Percentiles rank a stretch among this genome's conserved stretches.
Conservation (phyloP, 441 rosid species). For the Gossypium schwendimanii region DNA sequence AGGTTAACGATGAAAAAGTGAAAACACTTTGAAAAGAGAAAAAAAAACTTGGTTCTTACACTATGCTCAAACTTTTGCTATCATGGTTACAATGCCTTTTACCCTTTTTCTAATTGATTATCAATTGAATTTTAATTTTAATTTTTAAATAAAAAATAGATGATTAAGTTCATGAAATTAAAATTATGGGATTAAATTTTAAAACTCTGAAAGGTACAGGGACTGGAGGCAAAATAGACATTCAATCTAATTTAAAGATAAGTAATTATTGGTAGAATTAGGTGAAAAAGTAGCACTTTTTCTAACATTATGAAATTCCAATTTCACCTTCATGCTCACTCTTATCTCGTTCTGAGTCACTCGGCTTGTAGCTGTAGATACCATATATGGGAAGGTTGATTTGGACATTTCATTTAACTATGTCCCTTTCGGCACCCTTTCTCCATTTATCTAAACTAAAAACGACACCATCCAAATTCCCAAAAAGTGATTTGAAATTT, state of each 20-base stretch:
- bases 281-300: background rate
- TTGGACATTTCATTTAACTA: background rate
- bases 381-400: background rate
- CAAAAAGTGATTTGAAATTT: background rate
- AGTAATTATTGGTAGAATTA: background rate
- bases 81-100: no score
- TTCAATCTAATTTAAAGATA: background rate
- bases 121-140: no score
- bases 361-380: no score
- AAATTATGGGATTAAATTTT: no score
- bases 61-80: no score
- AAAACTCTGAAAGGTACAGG: no score
- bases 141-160: no score
- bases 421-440: background rate
- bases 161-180: no score
- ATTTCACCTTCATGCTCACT: background rate
- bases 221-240: background rate
- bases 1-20: no score
- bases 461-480: background rate
- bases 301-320: background rate
- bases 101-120: no score
- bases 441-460: background rate
- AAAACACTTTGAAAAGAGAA: no score
- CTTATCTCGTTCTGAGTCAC: background rate
- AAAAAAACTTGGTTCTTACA: no score